A percentile compares a stretch with the other conserved stretches of the same genome.
phyloP scores from a whole-genome alignment of 169 alveolate species.

The Plasmodium gonderi region DNA sequence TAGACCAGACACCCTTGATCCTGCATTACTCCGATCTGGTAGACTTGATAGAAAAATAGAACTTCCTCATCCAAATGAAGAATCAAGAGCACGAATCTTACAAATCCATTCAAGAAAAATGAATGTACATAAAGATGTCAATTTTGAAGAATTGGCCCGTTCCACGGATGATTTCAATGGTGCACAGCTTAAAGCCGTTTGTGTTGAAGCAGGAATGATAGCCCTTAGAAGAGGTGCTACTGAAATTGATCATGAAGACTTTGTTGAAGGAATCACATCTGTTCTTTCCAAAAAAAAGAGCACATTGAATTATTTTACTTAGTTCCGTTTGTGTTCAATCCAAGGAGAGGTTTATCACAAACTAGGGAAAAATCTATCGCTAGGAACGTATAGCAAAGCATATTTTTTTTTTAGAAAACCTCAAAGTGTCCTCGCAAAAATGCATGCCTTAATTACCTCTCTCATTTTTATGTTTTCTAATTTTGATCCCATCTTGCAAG shows the following conservation, averaged over 20 bases:
- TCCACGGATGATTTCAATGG: slow-evolving; percentile 99
- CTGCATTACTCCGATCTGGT: slow-evolving; percentile 99
- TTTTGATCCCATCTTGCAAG: too few species aligned
- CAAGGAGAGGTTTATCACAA: too few species aligned
- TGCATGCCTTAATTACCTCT: too few species aligned
- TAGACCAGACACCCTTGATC: slow-evolving; percentile 99
- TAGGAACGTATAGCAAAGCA: not conserved
- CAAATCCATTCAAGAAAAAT: slow-evolving; percentile 99
- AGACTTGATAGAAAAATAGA: slow-evolving; percentile 99
- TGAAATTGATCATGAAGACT: slow-evolving; percentile 98
- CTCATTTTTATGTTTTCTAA: too few species aligned
- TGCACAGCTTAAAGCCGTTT: slow-evolving; percentile 97
- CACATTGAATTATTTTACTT: slow-evolving; percentile 96
- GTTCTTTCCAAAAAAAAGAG: slow-evolving; percentile 98
- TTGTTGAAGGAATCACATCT: slow-evolving; percentile 97
- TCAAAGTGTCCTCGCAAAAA: too few species aligned
- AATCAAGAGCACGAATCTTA: slow-evolving; percentile 95
- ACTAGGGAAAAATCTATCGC: too few species aligned
- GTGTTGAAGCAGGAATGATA: slow-evolving; percentile 99
- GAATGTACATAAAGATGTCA: slow-evolving; percentile 96
- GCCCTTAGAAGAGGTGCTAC: slow-evolving; percentile 97
- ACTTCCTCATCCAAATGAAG: slow-evolving; percentile 99
- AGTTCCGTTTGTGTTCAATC: too few species aligned
- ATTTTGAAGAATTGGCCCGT: slow-evolving; percentile 97
- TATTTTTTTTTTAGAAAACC: too few species aligned